A percentile compares a stretch with the other conserved stretches of the same genome.
These are phyloP conservation scores for Fusarium sp. DNA, from an alignment of 2,329 filamentous ascomycete species.

Conservation along the genomic window DNA sequence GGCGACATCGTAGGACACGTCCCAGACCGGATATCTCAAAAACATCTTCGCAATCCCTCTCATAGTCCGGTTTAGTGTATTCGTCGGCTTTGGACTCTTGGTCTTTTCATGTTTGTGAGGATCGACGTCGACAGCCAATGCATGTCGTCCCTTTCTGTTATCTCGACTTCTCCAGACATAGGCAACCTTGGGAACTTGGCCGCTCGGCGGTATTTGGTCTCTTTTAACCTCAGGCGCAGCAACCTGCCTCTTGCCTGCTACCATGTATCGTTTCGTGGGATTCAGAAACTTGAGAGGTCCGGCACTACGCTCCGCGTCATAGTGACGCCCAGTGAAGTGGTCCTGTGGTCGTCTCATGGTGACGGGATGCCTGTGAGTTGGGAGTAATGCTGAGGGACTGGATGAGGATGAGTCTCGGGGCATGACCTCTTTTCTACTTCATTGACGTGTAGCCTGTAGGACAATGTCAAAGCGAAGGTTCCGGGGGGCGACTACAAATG, in stretches of 20 bases:
- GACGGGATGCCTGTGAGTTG: background rate
- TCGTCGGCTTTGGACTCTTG: constrained; percentile 34
- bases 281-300: constrained; percentile 14
- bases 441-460: background rate
- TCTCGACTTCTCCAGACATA: constrained; percentile 55
- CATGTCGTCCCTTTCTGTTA: constrained; percentile 56
- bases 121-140: constrained; percentile 38
- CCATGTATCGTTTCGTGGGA: constrained; percentile 11
- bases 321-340: constrained; percentile 16
- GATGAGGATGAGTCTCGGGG: no score
- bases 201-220: background rate
- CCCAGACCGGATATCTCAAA: constrained; percentile 52
- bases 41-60: constrained; percentile 50
- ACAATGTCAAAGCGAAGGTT: background rate
- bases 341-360: constrained; percentile 10
- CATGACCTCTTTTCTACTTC: background rate
- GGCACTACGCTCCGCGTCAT: constrained; percentile 7
- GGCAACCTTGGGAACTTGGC: constrained; percentile 41
- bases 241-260: background rate
- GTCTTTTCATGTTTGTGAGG: constrained; percentile 14
- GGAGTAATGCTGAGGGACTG: background rate
- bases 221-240: background rate
- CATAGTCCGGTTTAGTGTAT: constrained; percentile 44
- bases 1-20: constrained; percentile 56
- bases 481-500: background rate